Evolutionary conservation across 164 flowering plant species (phyloP).

Genomic region (Liriodendron chinense): DNA sequence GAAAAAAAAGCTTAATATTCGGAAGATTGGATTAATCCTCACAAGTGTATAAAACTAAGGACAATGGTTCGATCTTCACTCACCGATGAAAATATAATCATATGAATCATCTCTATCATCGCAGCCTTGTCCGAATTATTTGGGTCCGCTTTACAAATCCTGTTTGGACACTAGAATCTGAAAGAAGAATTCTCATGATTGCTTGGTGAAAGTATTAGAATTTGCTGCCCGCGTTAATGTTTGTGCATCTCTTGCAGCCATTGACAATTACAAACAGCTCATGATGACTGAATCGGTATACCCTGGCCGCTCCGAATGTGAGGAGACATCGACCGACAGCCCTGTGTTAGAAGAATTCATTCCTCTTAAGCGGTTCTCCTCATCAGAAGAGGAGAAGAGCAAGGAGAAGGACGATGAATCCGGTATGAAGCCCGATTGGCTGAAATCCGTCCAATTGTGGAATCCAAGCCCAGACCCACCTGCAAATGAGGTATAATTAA

Average conservation of each 20-base stretch:
- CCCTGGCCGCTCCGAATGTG: slow-evolving; percentile 55
- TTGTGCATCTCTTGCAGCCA: slow-evolving; percentile 1
- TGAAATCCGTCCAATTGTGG: slow-evolving; percentile 81
- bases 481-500: slow-evolving; percentile 11
- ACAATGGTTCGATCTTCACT: not conserved
- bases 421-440: slow-evolving; percentile 63
- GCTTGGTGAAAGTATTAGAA: too few species aligned
- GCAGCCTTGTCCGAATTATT: not conserved
- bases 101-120: not conserved
- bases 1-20: too few species aligned
- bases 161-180: too few species aligned
- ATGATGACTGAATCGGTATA: slow-evolving; percentile 3
- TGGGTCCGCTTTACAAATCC: not conserved
- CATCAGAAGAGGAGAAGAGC: slow-evolving; percentile 16
- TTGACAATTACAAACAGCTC: slow-evolving; percentile 16
- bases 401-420: slow-evolving; percentile 19
- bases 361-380: slow-evolving; percentile 41
- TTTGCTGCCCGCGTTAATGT: not conserved
- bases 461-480: slow-evolving; percentile 61
- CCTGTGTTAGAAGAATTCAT: slow-evolving; percentile 70
- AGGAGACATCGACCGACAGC: slow-evolving; percentile 49
- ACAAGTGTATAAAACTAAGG: not conserved
- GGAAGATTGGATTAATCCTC: not conserved
- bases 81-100: not conserved
- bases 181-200: too few species aligned